Evolutionary conservation across 1,284 basidiomycete genomes (phyloP).

Genomic region (Ganoderma boninense): DNA sequence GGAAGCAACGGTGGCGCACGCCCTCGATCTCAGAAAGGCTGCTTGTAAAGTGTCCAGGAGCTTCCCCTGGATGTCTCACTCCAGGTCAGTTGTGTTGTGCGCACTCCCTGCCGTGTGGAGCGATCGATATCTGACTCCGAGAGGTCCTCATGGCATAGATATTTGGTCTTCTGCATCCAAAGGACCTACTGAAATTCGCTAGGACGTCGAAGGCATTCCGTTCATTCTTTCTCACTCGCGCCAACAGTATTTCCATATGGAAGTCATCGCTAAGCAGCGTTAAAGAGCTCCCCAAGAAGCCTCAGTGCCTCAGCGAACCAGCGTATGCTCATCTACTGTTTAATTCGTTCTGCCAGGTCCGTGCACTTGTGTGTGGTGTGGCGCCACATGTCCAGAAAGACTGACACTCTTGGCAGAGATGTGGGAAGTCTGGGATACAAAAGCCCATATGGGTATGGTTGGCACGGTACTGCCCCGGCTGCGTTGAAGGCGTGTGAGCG

Average conservation of each 20-base stretch:
- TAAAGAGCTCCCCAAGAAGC: neutral
- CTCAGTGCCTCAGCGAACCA: neutral
- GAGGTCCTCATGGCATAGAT: neutral
- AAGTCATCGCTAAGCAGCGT: neutral
- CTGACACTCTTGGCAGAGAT: constrained; percentile 1
- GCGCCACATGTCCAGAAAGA: no score
- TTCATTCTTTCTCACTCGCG: neutral
- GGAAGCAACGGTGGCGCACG: no score
- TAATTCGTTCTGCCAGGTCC: constrained; percentile 5
- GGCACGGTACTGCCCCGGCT: constrained; percentile 8
- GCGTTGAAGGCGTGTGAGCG: neutral
- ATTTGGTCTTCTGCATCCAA: neutral
- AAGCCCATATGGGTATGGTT: constrained; percentile 13
- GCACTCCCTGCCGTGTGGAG: no score
- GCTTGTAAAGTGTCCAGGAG: no score
- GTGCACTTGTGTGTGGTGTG: neutral
- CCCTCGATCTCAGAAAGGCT: no score
- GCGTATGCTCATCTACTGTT: constrained; percentile 3
- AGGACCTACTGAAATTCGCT: neutral
- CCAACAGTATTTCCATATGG: neutral
- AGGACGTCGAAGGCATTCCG: neutral
- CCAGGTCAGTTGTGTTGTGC: no score
- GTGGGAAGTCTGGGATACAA: constrained; percentile 3
- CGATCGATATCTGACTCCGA: no score
- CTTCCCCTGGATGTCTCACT: no score